phyloP scores from a whole-genome alignment of 805 yeast species.

The Aciculoconidium aculeatum region DNA sequence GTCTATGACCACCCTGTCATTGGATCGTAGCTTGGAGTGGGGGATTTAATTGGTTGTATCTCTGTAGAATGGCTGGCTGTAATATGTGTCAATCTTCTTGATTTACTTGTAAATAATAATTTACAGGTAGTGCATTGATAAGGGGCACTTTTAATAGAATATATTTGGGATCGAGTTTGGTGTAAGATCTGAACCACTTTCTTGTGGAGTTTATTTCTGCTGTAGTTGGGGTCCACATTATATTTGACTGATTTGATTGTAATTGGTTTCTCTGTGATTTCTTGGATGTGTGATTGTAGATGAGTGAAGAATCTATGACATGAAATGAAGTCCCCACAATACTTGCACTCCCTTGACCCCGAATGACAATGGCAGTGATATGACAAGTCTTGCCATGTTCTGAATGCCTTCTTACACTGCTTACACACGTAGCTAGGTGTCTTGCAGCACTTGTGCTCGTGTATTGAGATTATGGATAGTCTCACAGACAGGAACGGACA shows the following conservation, averaged over 20 bases:
- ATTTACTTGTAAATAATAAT: constrained; percentile 1
- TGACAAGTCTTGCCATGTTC: constrained; percentile 1
- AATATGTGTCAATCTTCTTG: neutral
- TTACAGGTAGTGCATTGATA: constrained; percentile 1
- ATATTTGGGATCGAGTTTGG: too few species aligned
- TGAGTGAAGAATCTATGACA: neutral
- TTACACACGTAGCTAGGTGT: constrained; percentile 4
- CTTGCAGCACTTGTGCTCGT: constrained; percentile 4
- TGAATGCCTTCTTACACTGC: neutral
- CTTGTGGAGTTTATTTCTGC: neutral
- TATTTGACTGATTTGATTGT: neutral
- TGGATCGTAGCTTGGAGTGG: too few species aligned
- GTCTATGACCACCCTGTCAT: too few species aligned
- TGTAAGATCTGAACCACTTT: too few species aligned
- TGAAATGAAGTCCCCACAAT: neutral
- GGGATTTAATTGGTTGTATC: too few species aligned
- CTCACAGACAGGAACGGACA: neutral
- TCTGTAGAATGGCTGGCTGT: too few species aligned
- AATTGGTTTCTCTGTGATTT: neutral
- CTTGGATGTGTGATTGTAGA: neutral
- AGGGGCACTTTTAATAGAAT: neutral
- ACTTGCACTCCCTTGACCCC: neutral
- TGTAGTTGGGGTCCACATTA: neutral
- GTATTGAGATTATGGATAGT: constrained; percentile 7
- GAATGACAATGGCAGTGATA: constrained; percentile 6